These are phyloP conservation scores for Lachancea kluyveri DNA, from an alignment of 805 yeast genomes.

Conservation along the genomic window DNA sequence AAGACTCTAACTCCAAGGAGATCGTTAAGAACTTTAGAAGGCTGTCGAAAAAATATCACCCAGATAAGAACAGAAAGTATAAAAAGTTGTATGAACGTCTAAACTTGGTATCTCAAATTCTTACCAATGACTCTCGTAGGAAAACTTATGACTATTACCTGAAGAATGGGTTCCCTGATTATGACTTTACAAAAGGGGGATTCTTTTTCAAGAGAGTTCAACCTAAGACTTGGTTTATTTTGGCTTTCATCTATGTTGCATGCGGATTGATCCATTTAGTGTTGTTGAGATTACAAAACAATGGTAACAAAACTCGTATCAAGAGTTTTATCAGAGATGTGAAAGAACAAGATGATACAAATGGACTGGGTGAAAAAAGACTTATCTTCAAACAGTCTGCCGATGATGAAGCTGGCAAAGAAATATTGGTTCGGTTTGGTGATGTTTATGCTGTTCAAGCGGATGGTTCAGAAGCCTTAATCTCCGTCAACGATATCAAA, in stretches of 20 bases:
- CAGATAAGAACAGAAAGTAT: constrained; percentile 61
- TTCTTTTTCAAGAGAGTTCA: constrained; percentile 55
- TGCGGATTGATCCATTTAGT: constrained; percentile 54
- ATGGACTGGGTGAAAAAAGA: constrained; percentile 42
- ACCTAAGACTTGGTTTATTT: constrained; percentile 56
- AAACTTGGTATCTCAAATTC: constrained; percentile 67
- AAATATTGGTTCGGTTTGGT: constrained; percentile 48
- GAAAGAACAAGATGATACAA: constrained; percentile 51
- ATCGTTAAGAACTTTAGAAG: constrained; percentile 64
- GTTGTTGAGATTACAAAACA: constrained; percentile 46
- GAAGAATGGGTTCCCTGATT: constrained; percentile 78
- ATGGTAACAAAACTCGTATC: constrained; percentile 54
- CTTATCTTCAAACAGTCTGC: constrained; percentile 38
- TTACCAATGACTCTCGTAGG: constrained; percentile 53
- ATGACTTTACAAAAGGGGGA: constrained; percentile 56
- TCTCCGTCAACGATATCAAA: constrained; percentile 42
- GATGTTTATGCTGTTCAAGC: constrained; percentile 54
- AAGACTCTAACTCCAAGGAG: constrained; percentile 43
- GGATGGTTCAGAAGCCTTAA: constrained; percentile 33
- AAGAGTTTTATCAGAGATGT: constrained; percentile 44
- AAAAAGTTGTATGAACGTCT: constrained; percentile 62
- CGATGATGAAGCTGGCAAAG: constrained; percentile 42
- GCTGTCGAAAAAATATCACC: constrained; percentile 69
- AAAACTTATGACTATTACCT: constrained; percentile 82
- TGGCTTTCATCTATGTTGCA: constrained; percentile 44